Percentiles rank a stretch among this genome's conserved stretches.
Conservation (phyloP, 139 green algal genomes). For the Micractinium sp. region DNA sequence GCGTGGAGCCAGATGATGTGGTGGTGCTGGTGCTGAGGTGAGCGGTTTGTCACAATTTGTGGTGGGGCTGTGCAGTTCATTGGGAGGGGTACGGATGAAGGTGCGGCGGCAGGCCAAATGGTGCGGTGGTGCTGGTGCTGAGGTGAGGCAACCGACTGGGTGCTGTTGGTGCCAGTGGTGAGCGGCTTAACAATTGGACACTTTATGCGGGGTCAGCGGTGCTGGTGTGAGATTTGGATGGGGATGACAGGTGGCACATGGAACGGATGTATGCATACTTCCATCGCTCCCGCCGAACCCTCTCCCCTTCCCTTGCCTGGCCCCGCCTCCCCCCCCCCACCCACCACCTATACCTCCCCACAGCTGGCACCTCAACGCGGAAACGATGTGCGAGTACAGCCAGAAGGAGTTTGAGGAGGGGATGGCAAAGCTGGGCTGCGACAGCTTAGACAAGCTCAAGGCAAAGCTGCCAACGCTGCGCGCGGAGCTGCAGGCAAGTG, state of each 20-base stretch:
- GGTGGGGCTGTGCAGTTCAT: no score
- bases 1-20: constrained; percentile 82
- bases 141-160: background rate
- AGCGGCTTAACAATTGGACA: no score
- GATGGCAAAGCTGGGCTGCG: constrained; percentile 61
- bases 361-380: constrained; percentile 30
- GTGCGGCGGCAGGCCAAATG: no score
- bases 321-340: background rate
- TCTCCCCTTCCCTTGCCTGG: background rate
- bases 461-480: constrained; percentile 73
- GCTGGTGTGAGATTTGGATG: no score
- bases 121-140: constrained; percentile 38
- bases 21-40: constrained; percentile 91
- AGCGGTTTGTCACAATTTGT: background rate
- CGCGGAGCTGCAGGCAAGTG: constrained; percentile 45
- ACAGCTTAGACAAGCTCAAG: constrained; percentile 70
- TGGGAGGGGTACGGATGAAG: no score
- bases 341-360: background rate
- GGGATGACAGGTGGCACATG: no score
- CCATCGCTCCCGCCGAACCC: no score
- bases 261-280: background rate
- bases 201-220: no score
- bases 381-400: constrained; percentile 90
- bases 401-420: constrained; percentile 75
- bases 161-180: background rate